Percentiles rank a stretch among this genome's conserved stretches.
Conservation (phyloP, 495 filamentous ascomycete genomes). For the Aspergillus conjunctus region DNA sequence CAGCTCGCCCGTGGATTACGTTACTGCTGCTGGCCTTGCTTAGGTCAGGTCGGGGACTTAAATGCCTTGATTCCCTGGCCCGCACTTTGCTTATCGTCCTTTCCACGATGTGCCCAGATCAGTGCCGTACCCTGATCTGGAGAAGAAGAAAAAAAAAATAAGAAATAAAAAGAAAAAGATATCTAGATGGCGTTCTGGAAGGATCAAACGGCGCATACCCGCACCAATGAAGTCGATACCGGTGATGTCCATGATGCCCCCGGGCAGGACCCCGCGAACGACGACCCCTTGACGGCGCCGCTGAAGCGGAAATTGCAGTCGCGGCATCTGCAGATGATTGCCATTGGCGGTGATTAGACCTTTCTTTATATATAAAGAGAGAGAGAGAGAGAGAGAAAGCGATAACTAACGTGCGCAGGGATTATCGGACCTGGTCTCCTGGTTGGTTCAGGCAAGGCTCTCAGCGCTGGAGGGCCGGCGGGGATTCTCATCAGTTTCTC, state of each 20-base stretch:
- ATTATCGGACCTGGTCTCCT: conserved; percentile 51
- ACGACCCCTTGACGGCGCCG: conserved; percentile 34
- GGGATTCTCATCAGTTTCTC: conserved; percentile 66
- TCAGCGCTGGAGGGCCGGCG: conserved; percentile 62
- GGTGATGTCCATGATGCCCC: too few species aligned
- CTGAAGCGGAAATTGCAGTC: conserved; percentile 60
- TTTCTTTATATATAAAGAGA: conserved; percentile 37
- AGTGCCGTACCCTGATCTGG: too few species aligned
- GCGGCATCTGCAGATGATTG: conserved; percentile 72
- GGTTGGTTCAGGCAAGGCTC: conserved; percentile 61
- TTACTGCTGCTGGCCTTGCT: too few species aligned
- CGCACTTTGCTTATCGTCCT: too few species aligned
- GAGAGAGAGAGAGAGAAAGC: neutral
- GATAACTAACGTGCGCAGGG: conserved; percentile 26
- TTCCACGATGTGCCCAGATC: too few species aligned
- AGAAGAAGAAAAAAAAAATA: too few species aligned
- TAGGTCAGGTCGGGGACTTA: too few species aligned
- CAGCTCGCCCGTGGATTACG: too few species aligned
- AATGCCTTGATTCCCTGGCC: too few species aligned
- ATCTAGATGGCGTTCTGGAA: conserved; percentile 13
- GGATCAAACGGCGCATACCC: conserved; percentile 17
- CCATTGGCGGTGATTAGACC: conserved; percentile 49
- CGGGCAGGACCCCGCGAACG: conserved; percentile 4
- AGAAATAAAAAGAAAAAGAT: too few species aligned
- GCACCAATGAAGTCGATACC: conserved; percentile 15